phyloP scores from a whole-genome alignment of 768 basidiomycete species.

The Rubroboletus satanas region DNA sequence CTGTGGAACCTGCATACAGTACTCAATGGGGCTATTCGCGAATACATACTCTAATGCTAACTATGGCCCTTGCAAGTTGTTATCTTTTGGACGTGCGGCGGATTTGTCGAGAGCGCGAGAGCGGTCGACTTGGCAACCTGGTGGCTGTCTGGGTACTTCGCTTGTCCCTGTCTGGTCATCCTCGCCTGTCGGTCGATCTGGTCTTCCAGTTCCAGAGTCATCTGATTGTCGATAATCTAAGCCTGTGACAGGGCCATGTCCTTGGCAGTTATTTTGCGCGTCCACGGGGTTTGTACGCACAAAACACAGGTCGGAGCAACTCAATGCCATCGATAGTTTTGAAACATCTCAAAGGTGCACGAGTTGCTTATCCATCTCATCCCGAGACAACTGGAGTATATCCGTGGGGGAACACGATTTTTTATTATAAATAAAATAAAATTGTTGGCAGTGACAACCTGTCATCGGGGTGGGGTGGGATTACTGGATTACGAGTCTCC shows the following conservation, averaged over 20 bases:
- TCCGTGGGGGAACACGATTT: neutral
- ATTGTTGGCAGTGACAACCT: neutral
- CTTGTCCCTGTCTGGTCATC: neutral
- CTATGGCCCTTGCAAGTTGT: neutral
- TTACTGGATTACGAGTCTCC: neutral
- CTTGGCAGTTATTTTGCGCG: neutral
- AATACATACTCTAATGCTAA: neutral
- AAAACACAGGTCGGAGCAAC: neutral
- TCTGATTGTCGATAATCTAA: constrained; percentile 3
- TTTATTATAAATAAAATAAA: neutral
- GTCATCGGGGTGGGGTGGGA: neutral
- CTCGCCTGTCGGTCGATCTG: neutral
- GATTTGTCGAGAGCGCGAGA: no score
- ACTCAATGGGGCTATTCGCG: constrained; percentile 17
- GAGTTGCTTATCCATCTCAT: neutral
- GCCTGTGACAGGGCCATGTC: neutral
- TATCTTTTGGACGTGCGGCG: no score
- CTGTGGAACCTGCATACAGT: constrained; percentile 20
- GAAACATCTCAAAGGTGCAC: neutral
- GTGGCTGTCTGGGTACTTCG: neutral
- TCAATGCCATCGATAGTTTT: constrained; percentile 3
- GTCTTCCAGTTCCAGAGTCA: neutral
- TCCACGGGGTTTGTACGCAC: neutral
- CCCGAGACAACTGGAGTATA: neutral
- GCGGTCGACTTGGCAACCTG: neutral